Evolutionary conservation across 2,329 filamentous ascomycete species (phyloP), one percentile per base, ranked within the genome.

Genomic region (Penicillium crustosum): DNA sequence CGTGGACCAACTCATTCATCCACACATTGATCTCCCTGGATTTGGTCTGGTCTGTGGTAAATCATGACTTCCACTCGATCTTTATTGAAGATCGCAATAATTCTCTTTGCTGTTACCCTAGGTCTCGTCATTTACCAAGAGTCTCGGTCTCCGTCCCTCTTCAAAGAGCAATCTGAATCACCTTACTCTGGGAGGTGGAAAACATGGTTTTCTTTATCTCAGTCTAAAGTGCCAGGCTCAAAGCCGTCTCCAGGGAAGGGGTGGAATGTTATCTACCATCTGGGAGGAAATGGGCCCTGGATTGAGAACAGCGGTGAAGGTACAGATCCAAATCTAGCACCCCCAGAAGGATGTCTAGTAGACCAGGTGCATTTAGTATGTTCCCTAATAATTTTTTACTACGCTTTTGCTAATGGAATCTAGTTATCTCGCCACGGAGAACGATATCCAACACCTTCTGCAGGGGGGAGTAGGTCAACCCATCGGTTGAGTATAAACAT

Each of bases 391-490:
- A 23, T 36, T 29, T 25, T 48, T 15, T 41, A 15, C 12, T 8
- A 21, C 19, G 19, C 19, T 21, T 23, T 15, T 15, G 13, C 54
- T 65, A 36, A 60, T 54, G 31, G 8, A 31, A 29, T 9, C 62
- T n/a, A 83, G 81, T 80, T 85, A 74, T 81, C 83, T 21, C 77
- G 83, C 41, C 83, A 86, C 72, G 81, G 75, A 23, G 83, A 85
- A 66, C 74, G 83, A 65, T 85, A 84, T 70, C 83, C 83, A 1
- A 86, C 83, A 0, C 69, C 68, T 36, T 77, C 71, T 59, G 79
- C 80, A 41, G 83, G 81, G 29, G 69, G 64, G 48, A 77, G 83
- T 82, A 75, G 53, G 80, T 79, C 50, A 43, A 51, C 57, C 49
- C 19, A 53, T 27, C 38, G 17, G 17, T 17, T 12, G 13, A 12